Conservation (phyloP, 495 filamentous ascomycete genomes). For the Penicillium mononematosum region DNA sequence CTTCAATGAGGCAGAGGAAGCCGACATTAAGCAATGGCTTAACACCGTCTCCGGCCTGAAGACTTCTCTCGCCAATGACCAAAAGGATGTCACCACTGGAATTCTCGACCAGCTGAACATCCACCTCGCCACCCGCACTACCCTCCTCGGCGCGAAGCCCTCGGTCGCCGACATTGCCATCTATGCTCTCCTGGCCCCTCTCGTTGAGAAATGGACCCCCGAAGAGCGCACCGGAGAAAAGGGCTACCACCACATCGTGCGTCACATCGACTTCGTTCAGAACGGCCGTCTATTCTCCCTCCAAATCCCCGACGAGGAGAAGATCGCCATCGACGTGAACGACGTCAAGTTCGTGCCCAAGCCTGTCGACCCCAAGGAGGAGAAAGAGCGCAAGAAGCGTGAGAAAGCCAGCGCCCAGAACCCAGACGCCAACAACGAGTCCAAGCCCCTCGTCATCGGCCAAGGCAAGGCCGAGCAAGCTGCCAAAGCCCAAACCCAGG, state of each 20-base stretch:
- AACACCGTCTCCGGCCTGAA: conserved; percentile 68
- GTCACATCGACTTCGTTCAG: conserved; percentile 91
- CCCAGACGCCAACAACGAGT: conserved; percentile 41
- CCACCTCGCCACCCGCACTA: conserved; percentile 84
- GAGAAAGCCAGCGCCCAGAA: conserved; percentile 66
- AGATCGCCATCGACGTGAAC: conserved; percentile 73
- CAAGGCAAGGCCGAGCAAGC: conserved; percentile 51
- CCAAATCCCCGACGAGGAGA: conserved; percentile 68
- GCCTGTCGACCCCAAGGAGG: conserved; percentile 77
- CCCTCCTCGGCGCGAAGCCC: conserved; percentile 84
- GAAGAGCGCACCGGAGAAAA: conserved; percentile 90
- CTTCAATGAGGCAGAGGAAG: conserved; percentile 73
- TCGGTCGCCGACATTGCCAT: conserved; percentile 85
- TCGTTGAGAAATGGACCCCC: conserved; percentile 75
- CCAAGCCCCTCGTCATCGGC: conserved; percentile 39
- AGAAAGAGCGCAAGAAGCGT: conserved; percentile 87
- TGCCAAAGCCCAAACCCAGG: conserved; percentile 36
- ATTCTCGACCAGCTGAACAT: conserved; percentile 75
- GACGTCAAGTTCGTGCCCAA: conserved; percentile 81
- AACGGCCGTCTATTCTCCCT: conserved; percentile 78
- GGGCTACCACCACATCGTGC: conserved; percentile 88
- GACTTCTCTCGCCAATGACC: conserved; percentile 53
- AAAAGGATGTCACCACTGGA: conserved; percentile 48
- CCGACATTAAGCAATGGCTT: conserved; percentile 87
- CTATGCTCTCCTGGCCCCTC: conserved; percentile 75